Evolutionary conservation across 306 rosid species (phyloP), one percentile per base, ranked within the genome.

Genomic region (Vicia faba): DNA sequence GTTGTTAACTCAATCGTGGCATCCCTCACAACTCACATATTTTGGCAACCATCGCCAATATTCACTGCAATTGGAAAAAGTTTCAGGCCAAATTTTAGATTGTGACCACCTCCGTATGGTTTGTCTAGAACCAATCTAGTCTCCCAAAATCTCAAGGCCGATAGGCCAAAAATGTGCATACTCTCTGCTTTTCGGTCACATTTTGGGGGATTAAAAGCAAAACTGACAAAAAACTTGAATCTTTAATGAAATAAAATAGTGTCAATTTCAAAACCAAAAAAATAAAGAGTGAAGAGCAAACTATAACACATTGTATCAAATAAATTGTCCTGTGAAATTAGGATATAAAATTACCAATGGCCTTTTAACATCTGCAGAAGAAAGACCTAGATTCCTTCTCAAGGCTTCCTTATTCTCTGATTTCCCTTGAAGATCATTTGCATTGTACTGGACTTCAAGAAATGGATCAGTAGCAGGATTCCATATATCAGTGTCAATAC

Each of bases 401-500:
- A 88, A n/a, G 61, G 88, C 96, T 74, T 84, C 81, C 84, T 93
- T 93, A 75, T 93, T 93, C 72, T 84, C 95, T 72, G 79, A 72
- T 75, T 93, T 93, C 67, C 99, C 99, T 40, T 79, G 78, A 75
- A 86, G 84, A 85, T 88, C 99, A 79, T 80, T 84, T 56, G 89
- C 90, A 35, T 67, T 85, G 84, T 86, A 93, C 79, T 90, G 97
- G 26, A 90, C 88, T 75, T 82, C 72, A 77, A 93, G 91, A 79
- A 69, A 83, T 55, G 73, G 40, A 77, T 90, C 97, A 8, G 86
- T 85, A 51, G 90, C 76, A 61, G 99, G 99, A 79, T 93, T 86
- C 99, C 99, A 93, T 46, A 84, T 78, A 77, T 90, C 99, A 44
- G 88, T 78, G 76, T 93, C 99, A 64, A 93, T 90, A 63, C 99